Conservation (phyloP, 1,284 basidiomycete species). For the Trametes hirsuta region DNA sequence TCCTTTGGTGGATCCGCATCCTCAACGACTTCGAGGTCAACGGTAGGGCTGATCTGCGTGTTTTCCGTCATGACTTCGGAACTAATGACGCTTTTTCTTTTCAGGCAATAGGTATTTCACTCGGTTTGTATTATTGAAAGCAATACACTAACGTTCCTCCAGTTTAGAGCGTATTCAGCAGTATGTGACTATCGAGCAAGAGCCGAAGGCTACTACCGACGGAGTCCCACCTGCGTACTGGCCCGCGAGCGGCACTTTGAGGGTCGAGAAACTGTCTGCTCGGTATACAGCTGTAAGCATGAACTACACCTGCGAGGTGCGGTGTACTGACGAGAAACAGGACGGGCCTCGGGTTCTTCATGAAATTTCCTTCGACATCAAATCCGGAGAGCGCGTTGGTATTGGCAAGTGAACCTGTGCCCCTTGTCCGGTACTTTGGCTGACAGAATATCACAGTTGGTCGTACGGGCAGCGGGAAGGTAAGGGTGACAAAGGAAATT, state of each 20-base stretch:
- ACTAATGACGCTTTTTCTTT: neutral
- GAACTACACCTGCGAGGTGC: conserved; percentile 10
- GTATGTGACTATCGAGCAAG: conserved; percentile 78
- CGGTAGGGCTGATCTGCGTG: conserved; percentile 31
- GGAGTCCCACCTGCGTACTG: conserved; percentile 76
- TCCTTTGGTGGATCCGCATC: conserved; percentile 56
- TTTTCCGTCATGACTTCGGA: neutral
- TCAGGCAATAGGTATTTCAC: conserved; percentile 50
- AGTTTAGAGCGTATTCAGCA: conserved; percentile 53
- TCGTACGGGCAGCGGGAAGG: conserved; percentile 56
- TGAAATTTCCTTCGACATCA: conserved; percentile 50
- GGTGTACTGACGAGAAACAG: conserved; percentile 20
- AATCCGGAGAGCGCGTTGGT: conserved; percentile 55
- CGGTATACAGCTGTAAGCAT: conserved; percentile 47
- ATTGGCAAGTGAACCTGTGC: conserved; percentile 54
- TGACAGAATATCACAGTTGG: conserved; percentile 42
- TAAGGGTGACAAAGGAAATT: conserved; percentile 10
- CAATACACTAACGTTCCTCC: neutral
- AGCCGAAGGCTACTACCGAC: conserved; percentile 50
- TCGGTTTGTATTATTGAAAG: neutral
- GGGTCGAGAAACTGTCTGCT: conserved; percentile 63
- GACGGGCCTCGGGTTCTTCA: conserved; percentile 50
- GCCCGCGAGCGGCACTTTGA: conserved; percentile 72
- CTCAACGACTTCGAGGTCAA: conserved; percentile 66
- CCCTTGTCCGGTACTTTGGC: neutral